Conservation (phyloP, 306 rosid species). For the cucumber (Cucumis sativus) region Cucumber_9930_V3 NC_026661.2:8852001-8852500, state of each 20-base stretch:
- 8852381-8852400: not conserved
- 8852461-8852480: conserved; percentile 45
- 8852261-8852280: not conserved
- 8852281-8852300: not conserved
- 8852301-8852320: not conserved
- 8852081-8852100: not conserved
- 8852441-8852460: conserved; percentile 86
- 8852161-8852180: not conserved
- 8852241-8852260: not conserved
- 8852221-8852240: not conserved
- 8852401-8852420: not conserved
- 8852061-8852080: not conserved
- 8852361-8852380: not conserved
- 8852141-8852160: not conserved
- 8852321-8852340: not conserved
- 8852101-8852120: not conserved
- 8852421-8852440: conserved; percentile 91
- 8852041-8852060: not conserved
- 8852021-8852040: not conserved
- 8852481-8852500: conserved; percentile 53
- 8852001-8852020: not conserved
- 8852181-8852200: not conserved
- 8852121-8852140: not conserved
- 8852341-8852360: not conserved
- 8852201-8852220: not conserved